phyloP scores from a whole-genome alignment of 108 stramenopile species.

The Schizochytrium sp. region DNA sequence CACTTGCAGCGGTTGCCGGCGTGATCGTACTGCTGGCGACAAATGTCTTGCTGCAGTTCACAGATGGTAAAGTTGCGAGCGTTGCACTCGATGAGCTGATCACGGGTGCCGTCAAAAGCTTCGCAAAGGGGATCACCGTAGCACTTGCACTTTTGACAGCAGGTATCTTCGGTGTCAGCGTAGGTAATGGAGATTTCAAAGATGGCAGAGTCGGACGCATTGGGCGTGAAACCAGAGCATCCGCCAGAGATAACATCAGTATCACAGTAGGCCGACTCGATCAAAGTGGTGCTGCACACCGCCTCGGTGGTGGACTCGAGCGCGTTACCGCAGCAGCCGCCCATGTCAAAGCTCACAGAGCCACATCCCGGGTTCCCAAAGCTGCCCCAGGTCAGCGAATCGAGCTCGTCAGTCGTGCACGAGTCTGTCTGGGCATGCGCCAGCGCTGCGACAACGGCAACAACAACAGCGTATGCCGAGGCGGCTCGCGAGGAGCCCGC shows the following conservation, averaged over 20 bases:
- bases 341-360: background rate
- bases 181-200: background rate
- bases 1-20: conserved; percentile 11
- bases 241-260: background rate
- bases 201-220: background rate
- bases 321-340: background rate
- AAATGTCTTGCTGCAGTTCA: background rate
- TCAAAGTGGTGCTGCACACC: background rate
- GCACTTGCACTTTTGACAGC: background rate
- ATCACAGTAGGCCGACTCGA: background rate
- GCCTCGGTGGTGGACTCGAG: background rate
- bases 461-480: too few relatives aligned
- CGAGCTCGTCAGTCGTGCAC: too few relatives aligned
- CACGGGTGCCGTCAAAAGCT: background rate
- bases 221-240: background rate
- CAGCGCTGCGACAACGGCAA: background rate
- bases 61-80: background rate
- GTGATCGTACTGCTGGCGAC: background rate
- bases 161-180: background rate
- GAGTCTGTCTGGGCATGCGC: too few relatives aligned
- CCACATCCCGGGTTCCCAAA: too few relatives aligned
- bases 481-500: too few relatives aligned
- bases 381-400: too few relatives aligned
- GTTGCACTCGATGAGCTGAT: background rate
- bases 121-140: background rate